Evolutionary conservation across 75 land plant genomes (phyloP).

Genomic region (Sequoia sempervirens): DNA sequence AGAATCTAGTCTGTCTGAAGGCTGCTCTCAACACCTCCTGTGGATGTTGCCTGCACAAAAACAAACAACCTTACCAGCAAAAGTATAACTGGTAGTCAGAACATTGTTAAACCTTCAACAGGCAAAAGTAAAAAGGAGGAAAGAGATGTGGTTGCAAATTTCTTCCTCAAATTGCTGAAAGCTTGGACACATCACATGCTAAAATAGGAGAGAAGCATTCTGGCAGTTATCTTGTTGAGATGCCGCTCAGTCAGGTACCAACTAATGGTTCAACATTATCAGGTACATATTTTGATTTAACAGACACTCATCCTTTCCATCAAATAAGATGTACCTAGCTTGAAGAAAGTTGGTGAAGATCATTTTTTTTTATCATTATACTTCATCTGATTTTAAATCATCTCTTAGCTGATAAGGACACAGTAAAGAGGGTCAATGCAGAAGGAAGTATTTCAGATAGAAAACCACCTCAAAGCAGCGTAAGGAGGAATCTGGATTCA

Average conservation of each 20-base stretch:
- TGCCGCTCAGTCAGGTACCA: not conserved
- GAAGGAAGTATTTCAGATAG: no score
- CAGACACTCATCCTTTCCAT: not conserved
- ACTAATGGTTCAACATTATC: not conserved
- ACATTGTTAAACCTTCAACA: not conserved
- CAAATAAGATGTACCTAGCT: not conserved
- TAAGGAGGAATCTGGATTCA: no score
- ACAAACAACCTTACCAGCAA: no score
- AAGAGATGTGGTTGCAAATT: not conserved
- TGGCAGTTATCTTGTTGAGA: not conserved
- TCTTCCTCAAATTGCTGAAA: constrained; percentile 1
- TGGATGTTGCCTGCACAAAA: no score
- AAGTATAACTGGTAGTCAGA: not conserved
- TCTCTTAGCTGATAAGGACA: no score
- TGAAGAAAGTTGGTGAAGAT: not conserved
- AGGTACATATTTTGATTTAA: not conserved
- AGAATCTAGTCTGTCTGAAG: no score
- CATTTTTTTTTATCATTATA: not conserved
- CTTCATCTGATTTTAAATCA: not conserved
- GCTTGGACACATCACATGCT: not conserved
- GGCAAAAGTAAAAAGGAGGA: not conserved
- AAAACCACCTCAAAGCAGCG: no score
- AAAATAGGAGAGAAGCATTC: not conserved
- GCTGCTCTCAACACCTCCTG: no score
- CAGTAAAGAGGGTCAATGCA: no score